A percentile compares a stretch with the other conserved stretches of the same genome.
Conservation (phyloP, 2,329 filamentous ascomycete species). For the Apiospora arundinis region DNA sequence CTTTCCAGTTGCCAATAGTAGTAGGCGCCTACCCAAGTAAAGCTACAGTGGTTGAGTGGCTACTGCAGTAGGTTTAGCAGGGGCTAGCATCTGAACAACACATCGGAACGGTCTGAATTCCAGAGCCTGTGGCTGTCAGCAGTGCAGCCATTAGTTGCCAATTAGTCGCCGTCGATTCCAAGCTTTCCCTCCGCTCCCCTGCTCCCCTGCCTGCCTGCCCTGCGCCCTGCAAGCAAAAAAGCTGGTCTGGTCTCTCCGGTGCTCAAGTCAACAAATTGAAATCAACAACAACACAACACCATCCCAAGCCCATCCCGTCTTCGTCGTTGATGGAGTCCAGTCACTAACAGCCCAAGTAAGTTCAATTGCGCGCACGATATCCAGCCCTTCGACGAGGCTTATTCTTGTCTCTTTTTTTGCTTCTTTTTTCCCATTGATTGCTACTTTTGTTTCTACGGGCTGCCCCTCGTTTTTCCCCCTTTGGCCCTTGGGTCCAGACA, state of each 20-base stretch:
- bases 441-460: conserved; percentile 3
- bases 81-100: conserved; percentile 10
- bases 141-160: not conserved
- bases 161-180: not conserved
- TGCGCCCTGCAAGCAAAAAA: not conserved
- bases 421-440: not conserved
- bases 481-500: not conserved
- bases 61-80: not conserved
- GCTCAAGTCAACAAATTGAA: not conserved
- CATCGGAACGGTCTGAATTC: conserved; percentile 17
- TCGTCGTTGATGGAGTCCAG: conserved; percentile 5
- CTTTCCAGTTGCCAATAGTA: not conserved
- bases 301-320: not conserved
- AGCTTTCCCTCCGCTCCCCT: too few relatives aligned
- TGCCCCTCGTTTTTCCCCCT: conserved; percentile 18
- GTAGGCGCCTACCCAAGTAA: conserved; percentile 15
- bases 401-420: not conserved
- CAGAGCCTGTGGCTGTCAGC: conserved; percentile 11
- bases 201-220: too few relatives aligned
- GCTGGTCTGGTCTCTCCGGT: not conserved
- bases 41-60: conserved; percentile 1
- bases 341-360: not conserved
- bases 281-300: conserved; percentile 16
- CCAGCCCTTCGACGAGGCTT: conserved; percentile 12
- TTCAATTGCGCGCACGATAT: conserved; percentile 6